Evolutionary conservation across 352 stramenopile species (phyloP).

Genomic region (Globisporangium cylindrosporum): DNA sequence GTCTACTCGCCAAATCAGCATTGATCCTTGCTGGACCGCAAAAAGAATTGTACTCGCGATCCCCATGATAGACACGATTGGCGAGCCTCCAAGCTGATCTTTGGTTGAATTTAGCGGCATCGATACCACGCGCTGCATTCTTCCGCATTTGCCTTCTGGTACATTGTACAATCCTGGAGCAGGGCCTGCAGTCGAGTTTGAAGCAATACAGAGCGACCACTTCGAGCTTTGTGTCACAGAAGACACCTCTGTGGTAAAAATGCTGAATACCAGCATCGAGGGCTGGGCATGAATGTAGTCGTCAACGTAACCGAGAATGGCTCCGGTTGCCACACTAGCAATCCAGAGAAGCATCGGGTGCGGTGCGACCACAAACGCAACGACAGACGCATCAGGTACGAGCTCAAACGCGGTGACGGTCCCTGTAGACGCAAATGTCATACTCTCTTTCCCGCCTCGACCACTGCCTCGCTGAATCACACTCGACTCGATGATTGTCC

Average conservation of each 20-base stretch:
- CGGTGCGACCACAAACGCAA: neutral
- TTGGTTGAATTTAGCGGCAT: neutral
- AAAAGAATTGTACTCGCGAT: neutral
- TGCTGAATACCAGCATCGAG: neutral
- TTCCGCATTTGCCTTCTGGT: neutral
- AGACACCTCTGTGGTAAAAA: neutral
- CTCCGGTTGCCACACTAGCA: neutral
- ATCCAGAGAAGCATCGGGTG: slow-evolving; percentile 8
- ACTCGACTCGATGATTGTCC: slow-evolving; percentile 10
- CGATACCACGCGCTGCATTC: neutral
- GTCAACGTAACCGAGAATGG: slow-evolving; percentile 3
- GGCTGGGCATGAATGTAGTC: neutral
- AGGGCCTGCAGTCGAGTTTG: neutral
- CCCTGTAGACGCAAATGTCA: neutral
- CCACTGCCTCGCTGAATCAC: slow-evolving; percentile 1
- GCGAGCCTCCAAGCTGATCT: neutral
- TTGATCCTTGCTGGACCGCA: neutral
- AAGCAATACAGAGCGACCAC: slow-evolving; percentile 1
- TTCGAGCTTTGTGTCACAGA: neutral
- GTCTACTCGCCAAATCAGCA: neutral
- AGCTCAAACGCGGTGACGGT: slow-evolving; percentile 4
- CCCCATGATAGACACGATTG: neutral
- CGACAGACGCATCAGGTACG: neutral
- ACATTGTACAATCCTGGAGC: neutral
- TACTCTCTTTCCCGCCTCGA: neutral